phyloP scores from a whole-genome alignment of 164 flowering plant genomes.

The Berberis thunbergii region DNA sequence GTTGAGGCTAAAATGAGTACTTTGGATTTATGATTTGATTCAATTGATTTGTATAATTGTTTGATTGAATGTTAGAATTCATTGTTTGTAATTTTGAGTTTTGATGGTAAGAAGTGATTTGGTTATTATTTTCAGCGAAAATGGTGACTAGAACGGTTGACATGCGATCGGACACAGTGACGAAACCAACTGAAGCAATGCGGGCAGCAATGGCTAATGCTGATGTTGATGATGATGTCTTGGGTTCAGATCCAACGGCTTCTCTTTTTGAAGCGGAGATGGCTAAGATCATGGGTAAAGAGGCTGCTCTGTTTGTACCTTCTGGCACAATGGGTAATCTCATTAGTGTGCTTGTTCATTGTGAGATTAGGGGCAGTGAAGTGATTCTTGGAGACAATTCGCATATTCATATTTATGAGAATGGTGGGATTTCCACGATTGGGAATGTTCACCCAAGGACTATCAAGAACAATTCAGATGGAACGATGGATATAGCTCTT shows the following conservation, averaged over 20 bases:
- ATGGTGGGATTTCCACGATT: slow-evolving; percentile 82
- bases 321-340: slow-evolving; percentile 97
- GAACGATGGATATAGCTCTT: slow-evolving; percentile 71
- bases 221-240: slow-evolving; percentile 87
- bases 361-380: slow-evolving; percentile 83
- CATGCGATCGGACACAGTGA: slow-evolving; percentile 91
- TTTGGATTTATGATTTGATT: no score
- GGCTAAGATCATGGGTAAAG: slow-evolving; percentile 70
- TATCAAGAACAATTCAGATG: slow-evolving; percentile 71
- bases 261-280: slow-evolving; percentile 61
- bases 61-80: no score
- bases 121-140: slow-evolving; percentile 16
- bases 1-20: no score
- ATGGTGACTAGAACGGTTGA: slow-evolving; percentile 74
- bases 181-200: slow-evolving; percentile 84
- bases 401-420: slow-evolving; percentile 79
- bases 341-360: slow-evolving; percentile 79
- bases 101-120: background rate
- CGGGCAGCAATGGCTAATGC: slow-evolving; percentile 82
- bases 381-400: slow-evolving; percentile 77
- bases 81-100: no score
- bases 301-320: slow-evolving; percentile 84
- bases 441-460: slow-evolving; percentile 82
- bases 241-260: slow-evolving; percentile 73
- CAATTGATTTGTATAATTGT: no score